Base-by-base conservation (phyloP, 176 grass and related monocot species). In the Oropetium thomaeum region DNA sequence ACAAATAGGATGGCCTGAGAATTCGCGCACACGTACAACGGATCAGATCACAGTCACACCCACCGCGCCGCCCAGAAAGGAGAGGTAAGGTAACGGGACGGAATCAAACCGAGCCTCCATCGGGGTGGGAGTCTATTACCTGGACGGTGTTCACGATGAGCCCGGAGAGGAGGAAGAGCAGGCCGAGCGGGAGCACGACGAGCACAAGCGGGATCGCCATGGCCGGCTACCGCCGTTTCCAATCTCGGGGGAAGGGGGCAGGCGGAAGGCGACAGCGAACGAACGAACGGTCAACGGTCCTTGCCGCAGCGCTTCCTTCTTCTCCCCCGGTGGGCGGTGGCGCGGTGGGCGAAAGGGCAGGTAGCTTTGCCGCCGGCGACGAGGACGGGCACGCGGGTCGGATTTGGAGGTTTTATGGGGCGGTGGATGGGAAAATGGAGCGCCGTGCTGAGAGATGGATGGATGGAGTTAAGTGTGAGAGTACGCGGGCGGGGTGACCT, bases 161-260 rank as follows among this genome's bases (percentile, higher is more conserved):
- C 10, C 90, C 90, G 3, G 86, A 92, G 28, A 92, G 86, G 70
- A 92, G 90, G 86, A 92, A 92, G 70, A 92, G 90, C 19, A 92
- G 86, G 75, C 86, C 90, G 43, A 92, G 42, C n/a, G 86, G 90
- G 22, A 90, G 79, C 79, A 90, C 74, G 53, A 86, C 79, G 54
- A 90, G 64, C 79, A 81, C 83, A 74, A 73, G 74, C 11, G 75
- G 73, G 22, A 90, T 33, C 55, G 88, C 74, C 88, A 90, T 84
- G 76, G 59, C 53, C 14, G 42, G 48, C 14, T 14, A 4, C 43
- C 49, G 20, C 48, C 58, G 43, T 40, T 58, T 67, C 76, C 77
- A 30, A 73, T 65, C 75, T 67, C 49, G 37, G 9, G 57, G 13
- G 29, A n/a, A n/a, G 10, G 17, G 29, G 15, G n/a, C 39, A n/a